These are phyloP conservation scores for Zymoseptoria passerinii DNA, from an alignment of 2,329 filamentous ascomycete species.

Conservation along the genomic window DNA sequence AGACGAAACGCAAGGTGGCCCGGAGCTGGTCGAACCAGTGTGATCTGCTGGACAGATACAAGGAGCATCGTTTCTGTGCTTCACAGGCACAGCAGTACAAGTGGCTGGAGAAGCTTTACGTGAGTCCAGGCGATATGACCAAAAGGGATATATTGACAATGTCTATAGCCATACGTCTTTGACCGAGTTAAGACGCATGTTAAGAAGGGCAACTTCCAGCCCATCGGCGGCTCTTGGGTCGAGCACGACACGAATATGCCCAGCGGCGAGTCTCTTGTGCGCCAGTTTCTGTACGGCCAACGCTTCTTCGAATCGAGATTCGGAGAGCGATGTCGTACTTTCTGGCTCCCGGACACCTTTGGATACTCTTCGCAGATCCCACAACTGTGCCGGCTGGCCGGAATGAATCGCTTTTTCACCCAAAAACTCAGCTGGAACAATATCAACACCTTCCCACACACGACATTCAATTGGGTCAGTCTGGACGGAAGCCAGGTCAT, in stretches of 20 bases:
- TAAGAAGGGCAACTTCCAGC: slow-evolving; percentile 82
- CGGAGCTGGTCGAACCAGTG: slow-evolving; percentile 97
- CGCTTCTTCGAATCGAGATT: slow-evolving; percentile 91
- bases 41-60: slow-evolving; percentile 88
- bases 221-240: slow-evolving; percentile 96
- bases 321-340: slow-evolving; percentile 77
- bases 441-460: slow-evolving; percentile 98
- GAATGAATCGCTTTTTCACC: slow-evolving; percentile 93
- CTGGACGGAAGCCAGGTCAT: slow-evolving; percentile 93
- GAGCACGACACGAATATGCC: slow-evolving; percentile 98
- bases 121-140: neutral
- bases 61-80: slow-evolving; percentile 83
- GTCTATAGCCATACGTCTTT: slow-evolving; percentile 63
- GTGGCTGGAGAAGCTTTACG: slow-evolving; percentile 83
- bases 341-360: slow-evolving; percentile 98
- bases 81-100: slow-evolving; percentile 97
- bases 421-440: slow-evolving; percentile 99
- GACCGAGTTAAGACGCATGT: slow-evolving; percentile 88
- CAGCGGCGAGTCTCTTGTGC: slow-evolving; percentile 83
- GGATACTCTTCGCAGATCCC: slow-evolving; percentile 93
- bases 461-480: slow-evolving; percentile 97
- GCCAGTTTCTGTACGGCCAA: slow-evolving; percentile 93
- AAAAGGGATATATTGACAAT: neutral
- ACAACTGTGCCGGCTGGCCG: slow-evolving; percentile 85
- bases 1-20: slow-evolving; percentile 93